Evolutionary conservation across 2,329 filamentous ascomycete genomes (phyloP), one percentile per base, ranked within the genome.

Genomic region (Immersiporthe knoxdaviesiana): DNA sequence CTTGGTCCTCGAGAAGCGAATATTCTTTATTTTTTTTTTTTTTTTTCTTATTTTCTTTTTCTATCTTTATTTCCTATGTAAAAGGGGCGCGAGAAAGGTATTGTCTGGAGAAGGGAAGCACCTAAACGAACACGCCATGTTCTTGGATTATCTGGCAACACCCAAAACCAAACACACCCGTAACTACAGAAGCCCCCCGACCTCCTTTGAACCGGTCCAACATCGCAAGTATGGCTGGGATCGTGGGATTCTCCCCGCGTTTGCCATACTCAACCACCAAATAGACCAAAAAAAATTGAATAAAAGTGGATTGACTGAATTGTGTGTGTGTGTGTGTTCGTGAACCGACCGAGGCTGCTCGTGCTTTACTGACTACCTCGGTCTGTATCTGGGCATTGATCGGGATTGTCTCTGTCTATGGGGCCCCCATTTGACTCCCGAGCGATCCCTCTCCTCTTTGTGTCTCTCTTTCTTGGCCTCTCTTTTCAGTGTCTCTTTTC

Each of bases 11-110:
- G 37, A 21, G 66, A 52, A 59, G 58, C 24, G 16, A 44, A 32
- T 27, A 27, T 63, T 63, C 60, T 59, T 70, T 66, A 21, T 56
- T 66, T 70, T 59, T 56, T 61, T 66, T 64, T n/a, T n/a, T 47
- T 11, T 47, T n/a, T n/a, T n/a, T n/a, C n/a, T n/a, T n/a, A n/a
- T n/a, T n/a, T n/a, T n/a, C n/a, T 18, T 21, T 68, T 70, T 52
- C 47, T 10, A n/a, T n/a, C 54, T 63, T 64, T 70, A 66, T 70
- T 70, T 66, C 58, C 63, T 70, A 56, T 70, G 65, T 65, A 69
- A 64, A 58, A 47, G 52, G 59, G 63, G 69, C 68, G 69, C 24
- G 69, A 63, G 61, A 65, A 65, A 54, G 69, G 66, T 50, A 58
- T 39, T 37, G 27, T 63, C 47, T 61, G 63, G 44, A n/a, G n/a